These are phyloP conservation scores for Zymoseptoria brevis DNA, from an alignment of 2,329 filamentous ascomycete genomes.

Conservation along the genomic window DNA sequence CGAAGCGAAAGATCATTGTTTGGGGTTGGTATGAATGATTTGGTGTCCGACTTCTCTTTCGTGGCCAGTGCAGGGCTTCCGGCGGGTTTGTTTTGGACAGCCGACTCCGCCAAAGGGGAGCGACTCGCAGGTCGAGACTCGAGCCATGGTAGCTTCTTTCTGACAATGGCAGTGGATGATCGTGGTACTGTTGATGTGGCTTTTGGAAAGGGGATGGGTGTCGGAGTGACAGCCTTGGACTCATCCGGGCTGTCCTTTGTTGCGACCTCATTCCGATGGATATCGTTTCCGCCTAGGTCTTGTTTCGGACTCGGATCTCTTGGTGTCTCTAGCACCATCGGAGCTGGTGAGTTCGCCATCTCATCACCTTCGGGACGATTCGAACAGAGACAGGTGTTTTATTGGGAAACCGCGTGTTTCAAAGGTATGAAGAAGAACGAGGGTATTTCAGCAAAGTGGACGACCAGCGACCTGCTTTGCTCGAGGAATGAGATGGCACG, in stretches of 20 bases:
- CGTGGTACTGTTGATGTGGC: background rate
- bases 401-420: background rate
- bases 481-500: background rate
- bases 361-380: background rate
- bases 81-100: background rate
- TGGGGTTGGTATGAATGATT: background rate
- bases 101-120: background rate
- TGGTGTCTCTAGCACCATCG: background rate
- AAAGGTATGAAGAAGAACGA: background rate
- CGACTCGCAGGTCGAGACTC: background rate
- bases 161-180: slow-evolving; percentile 1
- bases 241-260: background rate
- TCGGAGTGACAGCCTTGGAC: background rate
- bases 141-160: slow-evolving; percentile 22
- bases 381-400: background rate
- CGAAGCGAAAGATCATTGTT: slow-evolving; percentile 14
- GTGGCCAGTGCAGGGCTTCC: background rate
- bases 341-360: background rate
- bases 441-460: background rate
- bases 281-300: background rate
- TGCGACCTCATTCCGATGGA: background rate
- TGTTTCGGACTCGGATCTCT: background rate
- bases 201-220: background rate
- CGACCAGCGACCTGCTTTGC: slow-evolving; percentile 1
- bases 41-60: background rate